Evolutionary conservation across 2,329 filamentous ascomycete species (phyloP).

Genomic region (Curvularia eragrostidis): DNA sequence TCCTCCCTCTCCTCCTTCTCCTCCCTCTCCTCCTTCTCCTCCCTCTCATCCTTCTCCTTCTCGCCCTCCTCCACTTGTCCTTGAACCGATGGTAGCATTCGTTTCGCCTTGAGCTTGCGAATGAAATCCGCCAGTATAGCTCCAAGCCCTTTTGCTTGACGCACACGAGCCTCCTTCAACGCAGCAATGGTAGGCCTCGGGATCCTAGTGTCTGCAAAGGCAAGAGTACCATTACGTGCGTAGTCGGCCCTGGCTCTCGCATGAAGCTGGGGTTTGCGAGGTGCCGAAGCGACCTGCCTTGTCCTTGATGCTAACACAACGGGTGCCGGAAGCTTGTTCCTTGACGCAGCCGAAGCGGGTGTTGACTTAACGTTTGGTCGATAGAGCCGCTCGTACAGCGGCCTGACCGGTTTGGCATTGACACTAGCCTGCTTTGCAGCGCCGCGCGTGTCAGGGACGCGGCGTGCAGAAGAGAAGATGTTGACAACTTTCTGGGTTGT

Average conservation of each 20-base stretch:
- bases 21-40: too few relatives aligned
- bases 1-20: not conserved
- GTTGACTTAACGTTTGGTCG: constrained; percentile 2
- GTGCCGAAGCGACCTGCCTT: constrained; percentile 1
- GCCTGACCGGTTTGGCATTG: constrained; percentile 4
- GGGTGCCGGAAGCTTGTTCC: not conserved
- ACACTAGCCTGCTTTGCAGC: constrained; percentile 8
- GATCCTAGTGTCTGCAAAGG: not conserved
- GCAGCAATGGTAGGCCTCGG: constrained; percentile 1
- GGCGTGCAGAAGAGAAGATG: constrained; percentile 3
- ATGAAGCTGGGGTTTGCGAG: not conserved
- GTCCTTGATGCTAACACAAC: constrained; percentile 2
- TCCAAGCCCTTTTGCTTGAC: not conserved
- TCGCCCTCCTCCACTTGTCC: not conserved
- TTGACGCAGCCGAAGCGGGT: not conserved
- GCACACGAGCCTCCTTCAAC: not conserved
- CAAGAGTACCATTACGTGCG: not conserved
- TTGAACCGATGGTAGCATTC: not conserved
- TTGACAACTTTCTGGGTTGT: constrained; percentile 2
- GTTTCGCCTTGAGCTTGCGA: not conserved
- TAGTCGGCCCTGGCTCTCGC: constrained; percentile 7
- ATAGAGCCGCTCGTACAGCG: constrained; percentile 9
- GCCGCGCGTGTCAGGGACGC: constrained; percentile 9
- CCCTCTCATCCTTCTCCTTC: too few relatives aligned
- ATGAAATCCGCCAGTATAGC: not conserved